A percentile compares a stretch with the other conserved stretches of the same genome.
phyloP scores from a whole-genome alignment of 2,329 filamentous ascomycete genomes.

The Talaromyces marneffei region DNA sequence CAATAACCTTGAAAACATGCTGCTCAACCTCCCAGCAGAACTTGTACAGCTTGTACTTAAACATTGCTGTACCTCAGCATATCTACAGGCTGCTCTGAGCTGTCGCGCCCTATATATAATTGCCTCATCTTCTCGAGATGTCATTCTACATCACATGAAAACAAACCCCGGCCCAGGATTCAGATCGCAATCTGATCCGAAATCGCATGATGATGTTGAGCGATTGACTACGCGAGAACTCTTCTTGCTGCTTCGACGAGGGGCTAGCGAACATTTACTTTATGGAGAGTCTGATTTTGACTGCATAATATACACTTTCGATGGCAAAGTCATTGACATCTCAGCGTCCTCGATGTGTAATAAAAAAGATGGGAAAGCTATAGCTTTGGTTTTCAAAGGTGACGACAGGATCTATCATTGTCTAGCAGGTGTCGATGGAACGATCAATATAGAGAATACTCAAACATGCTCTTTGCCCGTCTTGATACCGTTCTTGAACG shows the following conservation, averaged over 20 bases:
- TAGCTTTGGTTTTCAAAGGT: constrained; percentile 28
- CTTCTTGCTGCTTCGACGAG: constrained; percentile 27
- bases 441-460: constrained; percentile 7
- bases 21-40: constrained; percentile 35
- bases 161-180: constrained; percentile 28
- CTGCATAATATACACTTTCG: constrained; percentile 25
- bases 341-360: constrained; percentile 29
- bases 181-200: neutral
- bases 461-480: constrained; percentile 17
- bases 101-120: constrained; percentile 33
- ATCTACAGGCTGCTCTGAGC: constrained; percentile 33
- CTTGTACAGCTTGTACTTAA: constrained; percentile 35
- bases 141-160: constrained; percentile 33
- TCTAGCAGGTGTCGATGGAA: constrained; percentile 16
- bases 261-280: constrained; percentile 30
- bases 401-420: constrained; percentile 27
- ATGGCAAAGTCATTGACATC: constrained; percentile 25
- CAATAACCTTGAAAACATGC: too few species aligned
- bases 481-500: constrained; percentile 17
- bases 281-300: constrained; percentile 32
- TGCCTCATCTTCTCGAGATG: constrained; percentile 30
- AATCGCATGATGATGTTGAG: constrained; percentile 15
- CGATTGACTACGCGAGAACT: constrained; percentile 22
- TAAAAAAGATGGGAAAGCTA: constrained; percentile 14
- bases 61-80: constrained; percentile 29